Conservation (phyloP, 2,329 filamentous ascomycete species). For the Penicillium brasilianum region DNA sequence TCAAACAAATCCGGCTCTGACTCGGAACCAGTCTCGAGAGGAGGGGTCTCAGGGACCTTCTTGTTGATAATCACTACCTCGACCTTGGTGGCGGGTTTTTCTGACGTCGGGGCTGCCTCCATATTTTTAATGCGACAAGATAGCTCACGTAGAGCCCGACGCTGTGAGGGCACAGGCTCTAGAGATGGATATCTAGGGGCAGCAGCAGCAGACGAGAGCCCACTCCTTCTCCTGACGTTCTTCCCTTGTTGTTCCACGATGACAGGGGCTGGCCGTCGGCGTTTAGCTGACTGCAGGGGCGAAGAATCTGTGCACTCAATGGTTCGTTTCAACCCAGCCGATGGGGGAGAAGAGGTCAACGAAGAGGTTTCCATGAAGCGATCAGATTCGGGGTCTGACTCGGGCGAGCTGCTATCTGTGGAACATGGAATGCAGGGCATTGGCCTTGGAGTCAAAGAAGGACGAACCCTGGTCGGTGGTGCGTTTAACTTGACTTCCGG, state of each 20-base stretch:
- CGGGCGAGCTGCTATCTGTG: constrained; percentile 32
- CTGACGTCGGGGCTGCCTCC: constrained; percentile 1
- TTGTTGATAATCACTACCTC: constrained; percentile 42
- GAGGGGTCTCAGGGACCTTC: constrained; percentile 9
- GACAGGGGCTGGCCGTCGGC: constrained; percentile 28
- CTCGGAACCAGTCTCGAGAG: neutral
- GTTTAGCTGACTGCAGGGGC: constrained; percentile 31
- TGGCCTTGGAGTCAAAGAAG: constrained; percentile 16
- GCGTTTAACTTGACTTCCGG: constrained; percentile 42
- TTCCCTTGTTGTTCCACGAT: constrained; percentile 15
- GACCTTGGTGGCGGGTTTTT: constrained; percentile 21
- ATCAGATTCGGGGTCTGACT: constrained; percentile 27
- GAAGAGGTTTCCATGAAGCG: constrained; percentile 29
- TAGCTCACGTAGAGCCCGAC: constrained; percentile 26
- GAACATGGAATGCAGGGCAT: constrained; percentile 28
- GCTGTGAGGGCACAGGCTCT: constrained; percentile 16
- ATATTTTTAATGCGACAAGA: constrained; percentile 21
- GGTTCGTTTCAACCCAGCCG: constrained; percentile 31
- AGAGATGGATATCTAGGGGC: constrained; percentile 13
- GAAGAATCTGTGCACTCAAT: constrained; percentile 19
- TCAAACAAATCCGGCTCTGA: constrained; percentile 15
- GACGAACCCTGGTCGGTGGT: constrained; percentile 14
- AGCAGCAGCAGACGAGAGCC: constrained; percentile 1
- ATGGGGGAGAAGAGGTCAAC: constrained; percentile 39
- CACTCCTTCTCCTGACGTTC: constrained; percentile 2